Evolutionary conservation across 768 basidiomycete species (phyloP), one percentile per base, ranked within the genome.

Genomic region (Lactarius hatsudake): DNA sequence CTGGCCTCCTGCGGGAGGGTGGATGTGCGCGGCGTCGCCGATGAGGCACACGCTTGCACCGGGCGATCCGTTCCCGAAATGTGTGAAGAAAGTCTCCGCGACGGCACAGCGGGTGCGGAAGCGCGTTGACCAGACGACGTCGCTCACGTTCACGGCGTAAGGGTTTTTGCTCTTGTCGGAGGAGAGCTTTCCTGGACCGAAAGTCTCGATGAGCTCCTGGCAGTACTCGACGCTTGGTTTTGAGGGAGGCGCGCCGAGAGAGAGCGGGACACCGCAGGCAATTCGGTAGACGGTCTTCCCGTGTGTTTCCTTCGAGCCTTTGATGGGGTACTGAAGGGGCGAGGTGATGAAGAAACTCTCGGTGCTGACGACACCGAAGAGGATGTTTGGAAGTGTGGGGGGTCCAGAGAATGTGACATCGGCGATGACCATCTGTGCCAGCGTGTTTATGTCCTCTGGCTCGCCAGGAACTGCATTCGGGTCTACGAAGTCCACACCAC

Each of bases 1-100:
- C 62, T 84, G 84, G 1, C 85, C 85, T 1, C 84, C 85, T 7
- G 79, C 76, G 28, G 84, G 85, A 0, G 84, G 81, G 64, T 84
- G 85, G 56, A 85, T 80, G 68, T 79, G 82, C 38, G 84, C 84
- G 5, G 84, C 83, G 69, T 83, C 81, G 5, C 82, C 82, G 8
- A 81, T 51, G 43, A 83, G 70, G n/a, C 65, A 45, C 6, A 76
- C 60, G 13, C 64, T 66, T 17, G 71, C 73, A 30, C 71, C 70
- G 5, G 63, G 61, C 17, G 59, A n/a, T 2, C 38, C 68, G 4
- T 60, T 58, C 0, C 72, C 73, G 20, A 79, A 70, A 48, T 76
- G 77, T 42, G 75, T 60, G 62, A 82, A 78, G 55, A 76, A 75
- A 9, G 69, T 73, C 45, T 80, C 81, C 5, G 82, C 82, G 62